Evolutionary conservation across 2,329 filamentous ascomycete species (phyloP).

Genomic region (Pseudopyrenochaeta lycopersici): DNA sequence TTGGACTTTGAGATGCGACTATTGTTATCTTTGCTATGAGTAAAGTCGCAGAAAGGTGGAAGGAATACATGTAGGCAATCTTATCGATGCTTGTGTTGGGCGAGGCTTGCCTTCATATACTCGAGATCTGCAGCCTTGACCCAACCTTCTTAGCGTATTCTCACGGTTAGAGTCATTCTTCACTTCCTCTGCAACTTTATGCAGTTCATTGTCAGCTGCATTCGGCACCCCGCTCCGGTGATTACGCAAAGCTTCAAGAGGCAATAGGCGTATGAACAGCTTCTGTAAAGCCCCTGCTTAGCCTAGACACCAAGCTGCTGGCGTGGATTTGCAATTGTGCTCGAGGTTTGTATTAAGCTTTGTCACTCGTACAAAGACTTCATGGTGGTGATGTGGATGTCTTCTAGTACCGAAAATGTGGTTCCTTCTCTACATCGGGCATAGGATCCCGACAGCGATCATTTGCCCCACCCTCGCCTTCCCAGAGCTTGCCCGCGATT

Average conservation of each 20-base stretch:
- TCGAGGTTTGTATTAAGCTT: no score
- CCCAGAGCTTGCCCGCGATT: conserved; percentile 27
- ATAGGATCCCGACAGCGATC: conserved; percentile 27
- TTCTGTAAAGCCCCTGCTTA: neutral
- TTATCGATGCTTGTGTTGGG: neutral
- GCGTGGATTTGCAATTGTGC: neutral
- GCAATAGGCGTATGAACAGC: neutral
- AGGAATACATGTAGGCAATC: neutral
- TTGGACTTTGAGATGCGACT: neutral
- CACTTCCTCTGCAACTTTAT: neutral
- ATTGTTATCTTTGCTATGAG: neutral
- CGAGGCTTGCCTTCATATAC: neutral
- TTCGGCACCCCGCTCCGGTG: neutral
- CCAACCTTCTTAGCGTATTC: no score
- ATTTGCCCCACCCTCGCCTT: conserved; percentile 31
- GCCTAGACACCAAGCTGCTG: neutral
- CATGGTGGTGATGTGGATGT: no score
- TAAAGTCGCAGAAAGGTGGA: neutral
- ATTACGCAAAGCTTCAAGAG: neutral
- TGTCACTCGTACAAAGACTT: no score
- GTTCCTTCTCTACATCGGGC: conserved; percentile 7
- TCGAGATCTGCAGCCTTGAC: neutral
- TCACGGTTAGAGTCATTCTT: neutral
- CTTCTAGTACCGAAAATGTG: conserved; percentile 3
- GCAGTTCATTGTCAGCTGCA: neutral